A percentile compares a stretch with the other conserved stretches of the same genome.
These are phyloP conservation scores for Cynara cardunculus DNA, from an alignment of 129 eudicot species.

Conservation along the genomic window DNA sequence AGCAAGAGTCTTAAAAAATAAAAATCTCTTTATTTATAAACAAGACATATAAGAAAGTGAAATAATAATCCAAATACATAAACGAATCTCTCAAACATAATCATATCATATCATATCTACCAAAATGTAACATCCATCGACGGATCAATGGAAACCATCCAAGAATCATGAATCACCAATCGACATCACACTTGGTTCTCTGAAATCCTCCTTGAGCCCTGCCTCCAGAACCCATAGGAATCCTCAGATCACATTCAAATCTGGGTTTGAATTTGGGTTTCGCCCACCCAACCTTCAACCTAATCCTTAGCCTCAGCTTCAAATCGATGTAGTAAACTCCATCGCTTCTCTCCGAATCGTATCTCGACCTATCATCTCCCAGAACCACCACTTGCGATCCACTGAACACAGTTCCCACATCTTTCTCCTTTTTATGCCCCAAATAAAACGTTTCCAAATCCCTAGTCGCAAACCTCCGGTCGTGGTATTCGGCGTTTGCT, in stretches of 20 bases:
- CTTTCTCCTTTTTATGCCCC: conserved; percentile 28
- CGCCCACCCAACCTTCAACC: conserved; percentile 51
- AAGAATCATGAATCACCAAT: conserved; percentile 15
- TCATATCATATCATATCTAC: too few species aligned
- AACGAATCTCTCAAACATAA: not conserved
- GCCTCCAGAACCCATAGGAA: conserved; percentile 6
- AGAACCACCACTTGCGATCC: conserved; percentile 19
- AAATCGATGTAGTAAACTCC: conserved; percentile 46
- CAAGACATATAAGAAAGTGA: not conserved
- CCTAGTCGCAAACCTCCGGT: conserved; percentile 5
- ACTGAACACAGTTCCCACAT: not conserved
- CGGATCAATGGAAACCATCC: conserved; percentile 9
- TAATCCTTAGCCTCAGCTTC: conserved; percentile 44
- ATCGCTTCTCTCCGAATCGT: conserved; percentile 22
- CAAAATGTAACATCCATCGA: not conserved
- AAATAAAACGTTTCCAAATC: conserved; percentile 21
- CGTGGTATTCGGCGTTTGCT: conserved; percentile 38
- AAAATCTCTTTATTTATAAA: not conserved
- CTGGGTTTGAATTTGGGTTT: conserved; percentile 60
- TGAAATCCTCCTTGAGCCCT: not conserved
- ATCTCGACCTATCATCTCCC: conserved; percentile 13
- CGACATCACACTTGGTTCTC: conserved; percentile 30
- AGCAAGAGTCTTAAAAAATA: not conserved
- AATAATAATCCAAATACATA: not conserved
- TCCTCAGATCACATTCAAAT: conserved; percentile 24